phyloP scores from a whole-genome alignment of 2,329 filamentous ascomycete genomes.

The Geosmithia flava region DNA sequence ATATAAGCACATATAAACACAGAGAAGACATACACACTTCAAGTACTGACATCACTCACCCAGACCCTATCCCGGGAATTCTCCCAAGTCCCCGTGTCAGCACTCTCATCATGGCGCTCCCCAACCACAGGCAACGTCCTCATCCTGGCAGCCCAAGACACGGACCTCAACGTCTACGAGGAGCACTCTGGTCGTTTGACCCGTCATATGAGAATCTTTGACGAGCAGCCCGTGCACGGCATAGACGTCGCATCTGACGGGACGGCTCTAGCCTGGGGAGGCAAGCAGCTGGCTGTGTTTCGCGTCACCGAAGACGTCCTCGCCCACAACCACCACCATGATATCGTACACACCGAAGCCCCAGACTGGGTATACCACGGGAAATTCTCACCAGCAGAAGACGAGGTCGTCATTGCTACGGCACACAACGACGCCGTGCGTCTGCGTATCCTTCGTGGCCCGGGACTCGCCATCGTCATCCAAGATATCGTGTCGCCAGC shows the following conservation, averaged over 20 bases:
- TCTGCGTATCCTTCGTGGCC: conserved; percentile 21
- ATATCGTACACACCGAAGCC: conserved; percentile 24
- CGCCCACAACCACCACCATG: not conserved
- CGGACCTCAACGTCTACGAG: conserved; percentile 41
- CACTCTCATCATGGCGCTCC: conserved; percentile 37
- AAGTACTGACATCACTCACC: no score
- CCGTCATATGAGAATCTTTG: conserved; percentile 42
- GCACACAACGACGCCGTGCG: conserved; percentile 74
- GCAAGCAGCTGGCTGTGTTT: conserved; percentile 37
- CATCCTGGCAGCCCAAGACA: conserved; percentile 49
- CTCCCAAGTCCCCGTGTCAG: conserved; percentile 44
- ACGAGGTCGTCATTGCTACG: conserved; percentile 53
- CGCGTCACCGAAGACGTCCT: conserved; percentile 10
- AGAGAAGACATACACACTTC: no score
- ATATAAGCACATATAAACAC: no score
- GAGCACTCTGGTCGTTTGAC: conserved; percentile 19
- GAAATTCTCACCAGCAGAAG: conserved; percentile 29
- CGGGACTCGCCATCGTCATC: conserved; percentile 20
- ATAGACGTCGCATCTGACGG: conserved; percentile 32
- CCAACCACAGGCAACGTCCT: conserved; percentile 17
- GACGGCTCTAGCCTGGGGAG: conserved; percentile 57
- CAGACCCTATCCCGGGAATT: conserved; percentile 16
- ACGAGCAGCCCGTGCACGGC: conserved; percentile 61
- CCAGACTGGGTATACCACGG: conserved; percentile 73
- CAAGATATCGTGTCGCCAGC: conserved; percentile 49